A percentile compares a stretch with the other conserved stretches of the same genome.
Evolutionary conservation across 164 flowering plant genomes (phyloP).

Genomic region (Aristolochia contorta): DNA sequence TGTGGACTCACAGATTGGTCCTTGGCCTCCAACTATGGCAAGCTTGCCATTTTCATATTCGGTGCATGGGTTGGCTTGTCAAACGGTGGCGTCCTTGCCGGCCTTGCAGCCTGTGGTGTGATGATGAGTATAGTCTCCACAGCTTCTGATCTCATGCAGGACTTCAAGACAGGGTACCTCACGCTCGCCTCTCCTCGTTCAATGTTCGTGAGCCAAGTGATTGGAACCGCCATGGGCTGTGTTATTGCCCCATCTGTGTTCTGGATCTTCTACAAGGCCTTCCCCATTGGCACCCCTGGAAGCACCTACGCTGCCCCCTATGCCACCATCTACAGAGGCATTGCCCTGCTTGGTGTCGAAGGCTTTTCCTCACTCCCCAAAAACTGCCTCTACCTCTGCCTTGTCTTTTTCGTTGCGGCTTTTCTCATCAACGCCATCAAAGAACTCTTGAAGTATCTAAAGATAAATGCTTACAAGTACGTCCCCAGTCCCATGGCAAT

Average conservation of each 20-base stretch:
- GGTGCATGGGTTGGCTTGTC: slow-evolving; percentile 20
- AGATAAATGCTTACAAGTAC: slow-evolving; percentile 9
- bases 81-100: slow-evolving; percentile 24
- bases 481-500: slow-evolving; percentile 27
- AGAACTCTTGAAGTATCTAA: slow-evolving; percentile 3
- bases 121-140: slow-evolving; percentile 37
- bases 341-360: slow-evolving; percentile 24
- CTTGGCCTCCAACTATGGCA: slow-evolving; percentile 28
- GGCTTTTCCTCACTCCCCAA: slow-evolving; percentile 25
- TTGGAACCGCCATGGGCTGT: slow-evolving; percentile 27
- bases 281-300: slow-evolving; percentile 9
- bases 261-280: slow-evolving; percentile 29
- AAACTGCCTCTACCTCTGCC: slow-evolving; percentile 16
- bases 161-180: slow-evolving; percentile 30
- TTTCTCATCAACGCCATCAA: slow-evolving; percentile 6
- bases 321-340: slow-evolving; percentile 21
- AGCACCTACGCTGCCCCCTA: slow-evolving; percentile 24
- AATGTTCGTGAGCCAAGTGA: slow-evolving; percentile 27
- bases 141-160: slow-evolving; percentile 33
- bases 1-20: slow-evolving; percentile 39
- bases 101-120: slow-evolving; percentile 26
- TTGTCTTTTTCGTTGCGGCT: slow-evolving; percentile 10
- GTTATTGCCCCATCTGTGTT: slow-evolving; percentile 20
- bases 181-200: slow-evolving; percentile 28
- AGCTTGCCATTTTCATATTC: slow-evolving; percentile 24